Base-by-base conservation (phyloP, 2,329 filamentous ascomycete species). In the Ilyonectria mors-panacis region DNA sequence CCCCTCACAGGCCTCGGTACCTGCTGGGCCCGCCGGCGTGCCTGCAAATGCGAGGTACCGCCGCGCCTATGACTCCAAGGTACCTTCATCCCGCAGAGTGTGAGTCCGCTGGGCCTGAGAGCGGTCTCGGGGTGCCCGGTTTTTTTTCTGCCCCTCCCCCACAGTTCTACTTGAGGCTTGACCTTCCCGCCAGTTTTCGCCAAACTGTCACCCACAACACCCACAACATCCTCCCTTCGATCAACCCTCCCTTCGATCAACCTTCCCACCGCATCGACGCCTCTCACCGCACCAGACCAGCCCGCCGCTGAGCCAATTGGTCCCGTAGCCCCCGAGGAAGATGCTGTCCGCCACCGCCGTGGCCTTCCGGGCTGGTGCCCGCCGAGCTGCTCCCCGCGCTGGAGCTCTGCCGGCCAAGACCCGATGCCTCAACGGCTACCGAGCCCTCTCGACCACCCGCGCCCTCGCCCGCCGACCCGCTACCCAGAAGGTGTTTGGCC, bases 341-440 rank as follows among this genome's bases (percentile, higher is more conserved):
- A 86, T 86, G 84, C 77, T 85, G 65, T 83, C 84, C 70, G 79
- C 81, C 59, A 78, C 80, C 66, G 79, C 81, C 70, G 81, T 80
- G 68, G 79, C 80, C 73, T 71, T 85, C 66, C 78, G 84, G 78
- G 83, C 83, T 60, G 82, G 82, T 64, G 80, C 81, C 71, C 81
- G 84, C 70, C 82, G 81, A 71, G 79, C 77, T 71, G 76, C 79
- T 63, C 79, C 82, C 68, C 57, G 70, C 54, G 54, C 70, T 47
- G 64, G 56, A 61, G 72, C 73, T 59, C 70, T 70, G 61, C 63
- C 75, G 70, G 75, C 60, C 60, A 57, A 50, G 66, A 57, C 63
- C 68, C 77, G 76, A 75, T 73, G 65, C 66, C 60, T 68, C 65
- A 68, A 71, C 56, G 68, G 63, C 59, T 69, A 73, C 65, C 79